Evolutionary conservation across 306 rosid species (phyloP).

Genomic region (Leucaena leucocephala): DNA sequence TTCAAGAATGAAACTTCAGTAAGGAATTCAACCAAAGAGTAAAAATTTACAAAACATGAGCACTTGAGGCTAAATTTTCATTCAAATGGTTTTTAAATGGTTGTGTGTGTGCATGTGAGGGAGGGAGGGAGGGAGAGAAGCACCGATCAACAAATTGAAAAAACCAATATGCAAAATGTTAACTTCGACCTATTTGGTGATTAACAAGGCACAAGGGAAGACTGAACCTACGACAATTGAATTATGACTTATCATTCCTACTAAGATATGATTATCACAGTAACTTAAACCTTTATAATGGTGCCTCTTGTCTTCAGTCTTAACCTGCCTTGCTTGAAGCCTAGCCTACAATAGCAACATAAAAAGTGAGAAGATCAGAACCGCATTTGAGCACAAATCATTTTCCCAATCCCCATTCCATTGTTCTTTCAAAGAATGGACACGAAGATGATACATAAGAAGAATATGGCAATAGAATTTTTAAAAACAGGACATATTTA

Average conservation of each 20-base stretch:
- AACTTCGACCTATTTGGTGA: background rate
- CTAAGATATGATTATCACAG: conserved; percentile 28
- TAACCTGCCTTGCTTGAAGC: conserved; percentile 86
- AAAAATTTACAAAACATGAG: background rate
- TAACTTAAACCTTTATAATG: conserved; percentile 71
- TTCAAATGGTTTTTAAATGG: conserved; percentile 1
- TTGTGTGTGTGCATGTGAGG: background rate
- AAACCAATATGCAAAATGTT: background rate
- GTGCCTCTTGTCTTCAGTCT: conserved; percentile 71
- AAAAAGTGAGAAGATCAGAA: conserved; percentile 3
- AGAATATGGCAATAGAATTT: background rate
- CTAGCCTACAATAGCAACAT: conserved; percentile 59
- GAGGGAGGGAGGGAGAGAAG: background rate
- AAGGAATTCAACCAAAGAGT: background rate
- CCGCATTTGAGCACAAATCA: background rate
- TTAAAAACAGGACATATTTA: background rate
- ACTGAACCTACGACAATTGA: background rate
- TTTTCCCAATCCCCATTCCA: background rate
- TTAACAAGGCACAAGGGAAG: background rate
- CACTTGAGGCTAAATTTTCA: background rate
- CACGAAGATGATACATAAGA: background rate
- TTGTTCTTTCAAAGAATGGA: background rate
- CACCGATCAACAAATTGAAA: conserved; percentile 19
- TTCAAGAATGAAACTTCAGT: conserved; percentile 24
- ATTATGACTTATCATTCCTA: background rate